phyloP scores from a whole-genome alignment of 768 basidiomycete genomes.

The Floccularia luteovirens region DNA sequence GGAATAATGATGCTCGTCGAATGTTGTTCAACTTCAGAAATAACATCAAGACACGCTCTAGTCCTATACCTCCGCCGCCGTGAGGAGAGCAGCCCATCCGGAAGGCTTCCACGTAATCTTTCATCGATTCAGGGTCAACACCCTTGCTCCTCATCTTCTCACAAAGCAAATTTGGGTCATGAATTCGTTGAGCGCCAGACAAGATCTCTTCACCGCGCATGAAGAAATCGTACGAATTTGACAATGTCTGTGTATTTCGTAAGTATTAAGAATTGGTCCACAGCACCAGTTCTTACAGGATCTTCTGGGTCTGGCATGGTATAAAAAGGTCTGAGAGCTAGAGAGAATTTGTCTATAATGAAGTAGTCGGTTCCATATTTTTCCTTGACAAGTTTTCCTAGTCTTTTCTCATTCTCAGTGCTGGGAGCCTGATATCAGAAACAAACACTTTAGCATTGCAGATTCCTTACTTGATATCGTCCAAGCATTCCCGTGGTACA shows the following conservation, averaged over 20 bases:
- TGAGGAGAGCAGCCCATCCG: constrained; percentile 92
- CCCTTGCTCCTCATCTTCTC: constrained; percentile 84
- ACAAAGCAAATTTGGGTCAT: constrained; percentile 75
- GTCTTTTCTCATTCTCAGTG: constrained; percentile 92
- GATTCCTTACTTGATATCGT: constrained; percentile 76
- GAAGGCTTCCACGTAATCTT: constrained; percentile 91
- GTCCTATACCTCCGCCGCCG: constrained; percentile 93
- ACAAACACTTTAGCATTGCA: background rate
- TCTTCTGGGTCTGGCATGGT: constrained; percentile 97
- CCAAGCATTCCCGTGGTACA: constrained; percentile 65
- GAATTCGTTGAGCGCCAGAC: constrained; percentile 96
- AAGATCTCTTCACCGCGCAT: constrained; percentile 99
- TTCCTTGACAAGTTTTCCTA: constrained; percentile 82
- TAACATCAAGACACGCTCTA: constrained; percentile 95
- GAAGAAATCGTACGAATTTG: constrained; percentile 99
- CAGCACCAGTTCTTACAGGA: constrained; percentile 44
- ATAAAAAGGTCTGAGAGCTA: constrained; percentile 94
- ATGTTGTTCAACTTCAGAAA: constrained; percentile 98
- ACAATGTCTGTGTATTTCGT: constrained; percentile 51
- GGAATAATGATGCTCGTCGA: constrained; percentile 88
- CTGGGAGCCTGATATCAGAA: constrained; percentile 28
- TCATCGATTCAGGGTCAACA: constrained; percentile 89
- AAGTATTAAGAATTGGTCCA: background rate
- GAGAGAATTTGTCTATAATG: constrained; percentile 98
- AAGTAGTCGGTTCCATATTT: constrained; percentile 99